Conservation (phyloP, 2,329 filamentous ascomycete genomes). For the Helotiales sp. region DNA sequence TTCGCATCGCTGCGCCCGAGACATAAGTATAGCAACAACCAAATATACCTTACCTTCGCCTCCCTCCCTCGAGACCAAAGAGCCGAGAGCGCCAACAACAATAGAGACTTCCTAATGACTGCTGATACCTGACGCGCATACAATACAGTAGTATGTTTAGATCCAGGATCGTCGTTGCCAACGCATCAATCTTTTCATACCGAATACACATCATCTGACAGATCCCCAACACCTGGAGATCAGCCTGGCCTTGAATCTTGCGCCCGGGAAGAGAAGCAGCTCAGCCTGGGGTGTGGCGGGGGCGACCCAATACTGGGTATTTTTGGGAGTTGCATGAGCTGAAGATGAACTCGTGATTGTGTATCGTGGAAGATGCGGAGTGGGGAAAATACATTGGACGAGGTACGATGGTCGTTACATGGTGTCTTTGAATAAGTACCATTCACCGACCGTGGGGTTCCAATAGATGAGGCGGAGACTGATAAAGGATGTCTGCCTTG, state of each 20-base stretch:
- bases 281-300: neutral
- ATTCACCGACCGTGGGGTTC: no score
- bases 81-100: no score
- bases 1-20: neutral
- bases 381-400: neutral
- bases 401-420: neutral
- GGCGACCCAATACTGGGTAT: no score
- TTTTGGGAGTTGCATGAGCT: conserved; percentile 1
- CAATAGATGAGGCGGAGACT: neutral
- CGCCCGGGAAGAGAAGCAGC: no score
- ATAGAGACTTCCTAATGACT: neutral
- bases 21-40: neutral
- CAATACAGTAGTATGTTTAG: no score
- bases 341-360: neutral
- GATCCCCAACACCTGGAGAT: no score
- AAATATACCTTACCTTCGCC: neutral
- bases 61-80: no score
- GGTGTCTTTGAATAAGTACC: no score
- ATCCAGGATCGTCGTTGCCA: no score
- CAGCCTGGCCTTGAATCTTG: no score
- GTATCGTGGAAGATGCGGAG: neutral
- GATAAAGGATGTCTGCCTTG: neutral
- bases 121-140: no score
- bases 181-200: conserved; percentile 1
- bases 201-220: neutral